phyloP scores from a whole-genome alignment of 371 early-diverging fungal species.

The Chytridium lagenaria region DNA sequence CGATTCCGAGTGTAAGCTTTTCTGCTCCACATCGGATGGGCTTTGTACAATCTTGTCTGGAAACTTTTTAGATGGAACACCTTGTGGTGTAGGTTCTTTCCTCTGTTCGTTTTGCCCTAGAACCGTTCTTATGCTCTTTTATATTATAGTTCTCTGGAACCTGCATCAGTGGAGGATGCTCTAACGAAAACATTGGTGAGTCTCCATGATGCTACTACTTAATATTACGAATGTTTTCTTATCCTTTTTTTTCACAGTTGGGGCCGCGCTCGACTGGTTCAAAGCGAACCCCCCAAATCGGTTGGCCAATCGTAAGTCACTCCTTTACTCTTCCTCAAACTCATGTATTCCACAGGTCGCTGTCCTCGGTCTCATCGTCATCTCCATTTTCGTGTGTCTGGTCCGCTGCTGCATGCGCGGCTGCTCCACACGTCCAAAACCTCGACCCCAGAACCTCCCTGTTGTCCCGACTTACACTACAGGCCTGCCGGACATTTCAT shows the following conservation, averaged over 20 bases:
- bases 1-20: slow-evolving; percentile 42
- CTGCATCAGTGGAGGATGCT: slow-evolving; percentile 38
- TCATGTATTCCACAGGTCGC: slow-evolving; percentile 21
- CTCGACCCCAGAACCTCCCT: slow-evolving; percentile 17
- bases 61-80: slow-evolving; percentile 85
- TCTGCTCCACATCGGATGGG: slow-evolving; percentile 37
- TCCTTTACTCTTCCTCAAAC: not conserved
- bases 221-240: not conserved
- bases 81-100: slow-evolving; percentile 67
- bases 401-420: slow-evolving; percentile 33
- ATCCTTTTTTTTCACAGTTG: slow-evolving; percentile 13
- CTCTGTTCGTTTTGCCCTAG: not conserved
- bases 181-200: slow-evolving; percentile 25
- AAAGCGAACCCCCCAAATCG: slow-evolving; percentile 32
- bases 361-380: slow-evolving; percentile 34
- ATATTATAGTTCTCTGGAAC: slow-evolving; percentile 24
- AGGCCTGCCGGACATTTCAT: not conserved
- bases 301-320: slow-evolving; percentile 39
- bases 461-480: slow-evolving; percentile 12
- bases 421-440: slow-evolving; percentile 27
- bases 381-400: slow-evolving; percentile 28
- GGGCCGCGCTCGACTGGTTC: slow-evolving; percentile 39
- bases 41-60: slow-evolving; percentile 77
- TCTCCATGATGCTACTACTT: slow-evolving; percentile 9
- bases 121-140: not conserved